Evolutionary conservation across 1,284 basidiomycete genomes (phyloP), one percentile per base, ranked within the genome.

Genomic region (Malassezia equina): DNA sequence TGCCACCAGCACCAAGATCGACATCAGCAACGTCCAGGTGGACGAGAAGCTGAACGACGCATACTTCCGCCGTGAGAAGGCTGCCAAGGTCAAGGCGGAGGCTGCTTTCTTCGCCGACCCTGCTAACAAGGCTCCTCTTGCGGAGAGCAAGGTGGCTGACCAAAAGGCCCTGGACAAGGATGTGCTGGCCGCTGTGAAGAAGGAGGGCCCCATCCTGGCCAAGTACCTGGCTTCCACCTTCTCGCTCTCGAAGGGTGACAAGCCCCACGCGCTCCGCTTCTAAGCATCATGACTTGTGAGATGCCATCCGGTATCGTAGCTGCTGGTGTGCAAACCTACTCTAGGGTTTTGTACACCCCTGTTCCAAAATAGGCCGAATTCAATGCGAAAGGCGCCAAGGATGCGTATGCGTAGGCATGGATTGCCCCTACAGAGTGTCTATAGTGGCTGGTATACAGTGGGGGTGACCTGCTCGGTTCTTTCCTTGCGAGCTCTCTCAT

Each of bases 71-170:
- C 64, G 65, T 59, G 71, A 71, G 43, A 71, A 73, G 67, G 58
- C 64, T 42, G 79, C 85, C 77, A 95, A 94, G 80, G 77, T 83
- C 67, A 90, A 90, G 70, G 90, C 95, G 80, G 86, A 86, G 73
- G 90, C 94, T 77, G 93, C 94, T 81, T 98, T 96, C 78, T 84
- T 85, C 71, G 88, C 88, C 71, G 90, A 90, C 81, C 86, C 86
- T 63, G 90, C 90, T 80, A 81, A 82, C 75, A 98, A 94, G 82
- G 86, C 88, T 76, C 78, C 86, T 32, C 84, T 91, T 78, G 84
- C 91, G 42, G 88, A 86, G 76, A 82, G 85, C 76, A 91, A 89
- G 82, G 84, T 86, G 58, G 81, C 83, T 51, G 89, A 91, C 79
- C 94, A 98, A 81, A 96, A 95, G 82, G 81, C 54, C 32, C 61